Base-by-base conservation (phyloP, 805 yeast genomes). In the Candida rishiriensis region DNA sequence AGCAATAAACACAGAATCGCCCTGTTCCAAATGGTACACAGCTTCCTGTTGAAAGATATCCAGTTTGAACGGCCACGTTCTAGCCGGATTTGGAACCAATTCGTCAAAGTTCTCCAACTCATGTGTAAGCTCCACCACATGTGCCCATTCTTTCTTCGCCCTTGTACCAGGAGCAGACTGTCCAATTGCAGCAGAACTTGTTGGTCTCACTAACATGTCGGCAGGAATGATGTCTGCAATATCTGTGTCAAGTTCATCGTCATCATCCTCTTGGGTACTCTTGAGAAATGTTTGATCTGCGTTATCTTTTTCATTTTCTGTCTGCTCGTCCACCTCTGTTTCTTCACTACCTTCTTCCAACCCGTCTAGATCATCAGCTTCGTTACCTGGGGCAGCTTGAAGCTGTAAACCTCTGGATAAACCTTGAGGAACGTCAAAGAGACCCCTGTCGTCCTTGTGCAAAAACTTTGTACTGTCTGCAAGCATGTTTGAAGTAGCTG, bases 1-100 rank as follows among this genome's bases (percentile, higher is more conserved):
- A 3, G 98, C 98, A 3, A 93, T 96, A 66, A 93, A 93, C 3
- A 93, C 99, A 8, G 98, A 91, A 59, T 93, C 99, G 33, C 98
- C 98, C 64, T 89, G 96, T 59, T 93, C 99, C 48, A 93, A 71
- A 64, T 90, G 98, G 59, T 86, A 93, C 0, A 93, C 85, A 0
- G 99, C 99, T 66, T 93, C 98, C 59, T 93, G 89, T 62, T 93
- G 99, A 66, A 93, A 93, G 30, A 85, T 83, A 66, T 93, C 99
- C 38, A 93, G 72, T 61, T 89, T 91, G 58, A 93, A 93, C 0
- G 99, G 97, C 93, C 96, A 93, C 36, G 75, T 79, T 41, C 96
- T 71, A 0, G 99, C 99, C 71, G 91, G 91, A 49, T 86, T 81
- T 0, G 99, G 98, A 6, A 93, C 88, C 40, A 93, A 69, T 55